These are phyloP conservation scores for Tetrapisispora taiwanensis DNA, from an alignment of 805 yeast genomes.

Conservation along the genomic window DNA sequence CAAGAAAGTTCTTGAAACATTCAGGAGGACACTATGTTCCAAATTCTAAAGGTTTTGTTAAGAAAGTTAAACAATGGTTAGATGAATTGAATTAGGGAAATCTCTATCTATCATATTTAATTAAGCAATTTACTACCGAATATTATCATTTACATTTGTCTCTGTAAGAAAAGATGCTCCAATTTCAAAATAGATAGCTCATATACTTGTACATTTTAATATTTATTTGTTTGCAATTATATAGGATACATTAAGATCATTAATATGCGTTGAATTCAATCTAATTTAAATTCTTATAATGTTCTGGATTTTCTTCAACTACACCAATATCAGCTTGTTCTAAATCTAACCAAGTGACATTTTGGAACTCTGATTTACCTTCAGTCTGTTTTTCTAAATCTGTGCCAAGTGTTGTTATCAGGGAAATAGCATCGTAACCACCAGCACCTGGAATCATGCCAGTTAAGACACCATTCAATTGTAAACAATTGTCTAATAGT, in stretches of 20 bases:
- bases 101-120: too few species aligned
- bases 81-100: neutral
- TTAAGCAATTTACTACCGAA: too few species aligned
- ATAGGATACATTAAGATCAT: neutral
- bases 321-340: conserved; percentile 55
- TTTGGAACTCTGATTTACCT: conserved; percentile 27
- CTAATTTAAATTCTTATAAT: conserved; percentile 16
- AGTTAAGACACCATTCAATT: conserved; percentile 68
- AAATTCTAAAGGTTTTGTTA: conserved; percentile 45
- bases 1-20: conserved; percentile 51
- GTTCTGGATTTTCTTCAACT: conserved; percentile 34
- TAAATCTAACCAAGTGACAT: conserved; percentile 60
- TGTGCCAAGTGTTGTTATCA: conserved; percentile 46
- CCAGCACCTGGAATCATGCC: conserved; percentile 99
- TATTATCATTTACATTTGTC: too few species aligned
- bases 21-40: conserved; percentile 98
- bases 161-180: too few species aligned
- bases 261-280: neutral
- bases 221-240: neutral
- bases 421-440: conserved; percentile 85
- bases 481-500: conserved; percentile 49
- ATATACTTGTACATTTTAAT: neutral
- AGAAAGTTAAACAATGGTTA: conserved; percentile 30
- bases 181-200: too few species aligned
- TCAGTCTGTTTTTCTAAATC: conserved; percentile 25